Evolutionary conservation across 2,329 filamentous ascomycete genomes (phyloP).

Genomic region (Stemphylium lycopersici): DNA sequence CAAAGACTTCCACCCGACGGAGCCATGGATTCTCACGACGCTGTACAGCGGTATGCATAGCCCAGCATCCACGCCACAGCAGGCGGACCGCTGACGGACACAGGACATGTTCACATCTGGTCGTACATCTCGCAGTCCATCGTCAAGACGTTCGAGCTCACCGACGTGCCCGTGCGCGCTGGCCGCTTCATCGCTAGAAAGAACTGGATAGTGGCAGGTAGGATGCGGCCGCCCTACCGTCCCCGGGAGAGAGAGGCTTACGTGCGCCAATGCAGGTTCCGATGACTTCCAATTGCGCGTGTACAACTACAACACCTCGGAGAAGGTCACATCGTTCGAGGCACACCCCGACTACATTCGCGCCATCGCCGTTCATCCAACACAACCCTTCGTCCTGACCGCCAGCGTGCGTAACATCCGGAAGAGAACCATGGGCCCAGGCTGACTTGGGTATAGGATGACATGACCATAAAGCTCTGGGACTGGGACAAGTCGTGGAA

Average conservation of each 20-base stretch:
- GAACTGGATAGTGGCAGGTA: constrained; percentile 97
- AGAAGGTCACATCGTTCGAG: constrained; percentile 97
- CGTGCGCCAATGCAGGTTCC: constrained; percentile 54
- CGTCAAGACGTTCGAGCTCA: constrained; percentile 98
- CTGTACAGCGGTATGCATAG: constrained; percentile 80
- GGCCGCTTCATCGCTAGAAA: constrained; percentile 96
- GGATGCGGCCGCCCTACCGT: constrained; percentile 3
- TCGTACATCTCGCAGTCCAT: constrained; percentile 81
- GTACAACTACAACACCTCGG: constrained; percentile 99
- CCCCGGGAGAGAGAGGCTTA: constrained; percentile 20
- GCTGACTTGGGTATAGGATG: constrained; percentile 41
- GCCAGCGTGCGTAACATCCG: constrained; percentile 63
- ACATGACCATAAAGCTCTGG: constrained; percentile 82
- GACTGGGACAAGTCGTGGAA: constrained; percentile 99
- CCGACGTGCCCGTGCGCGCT: constrained; percentile 95
- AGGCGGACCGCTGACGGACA: constrained; percentile 32
- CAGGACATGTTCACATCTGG: constrained; percentile 98
- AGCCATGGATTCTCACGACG: constrained; percentile 94
- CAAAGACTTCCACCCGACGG: constrained; percentile 95
- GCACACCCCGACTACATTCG: constrained; percentile 98
- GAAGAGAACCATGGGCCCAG: neutral
- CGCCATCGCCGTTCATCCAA: constrained; percentile 93
- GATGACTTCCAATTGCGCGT: constrained; percentile 83
- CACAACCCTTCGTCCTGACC: constrained; percentile 93
- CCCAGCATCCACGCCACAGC: constrained; percentile 4